Evolutionary conservation across 192 early-diverging fungal species (phyloP).

Genomic region (Neocallimastix lanati): DNA sequence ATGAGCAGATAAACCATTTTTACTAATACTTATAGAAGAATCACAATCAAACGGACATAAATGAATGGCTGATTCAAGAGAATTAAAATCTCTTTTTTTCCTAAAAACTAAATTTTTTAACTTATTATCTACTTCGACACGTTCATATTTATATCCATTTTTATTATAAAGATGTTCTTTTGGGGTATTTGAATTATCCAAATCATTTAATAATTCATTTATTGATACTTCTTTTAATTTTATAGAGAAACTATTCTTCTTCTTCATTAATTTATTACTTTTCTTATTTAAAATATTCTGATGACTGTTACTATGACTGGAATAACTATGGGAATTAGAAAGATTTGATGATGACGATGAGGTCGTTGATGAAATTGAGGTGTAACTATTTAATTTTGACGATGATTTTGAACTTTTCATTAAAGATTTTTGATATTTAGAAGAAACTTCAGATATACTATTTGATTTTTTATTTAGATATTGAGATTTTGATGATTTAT

Average conservation of each 20-base stretch:
- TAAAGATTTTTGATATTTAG: neutral
- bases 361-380: neutral
- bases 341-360: neutral
- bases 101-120: constrained; percentile 23
- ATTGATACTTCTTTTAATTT: neutral
- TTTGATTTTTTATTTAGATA: neutral
- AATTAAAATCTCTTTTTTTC: constrained; percentile 20
- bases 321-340: neutral
- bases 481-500: neutral
- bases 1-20: constrained; percentile 31
- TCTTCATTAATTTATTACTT: neutral
- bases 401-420: neutral
- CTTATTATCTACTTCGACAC: constrained; percentile 22
- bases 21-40: constrained; percentile 29
- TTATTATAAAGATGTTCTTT: constrained; percentile 23
- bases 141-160: constrained; percentile 36
- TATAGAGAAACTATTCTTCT: neutral
- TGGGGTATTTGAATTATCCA: neutral
- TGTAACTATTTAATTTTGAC: neutral
- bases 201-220: neutral
- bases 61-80: constrained; percentile 14
- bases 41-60: constrained; percentile 37
- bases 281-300: neutral
- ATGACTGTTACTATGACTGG: neutral
- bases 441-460: neutral